Base-by-base conservation (phyloP, 192 early-diverging fungal genomes). In the Tieghemiomyces parasiticus region DNA sequence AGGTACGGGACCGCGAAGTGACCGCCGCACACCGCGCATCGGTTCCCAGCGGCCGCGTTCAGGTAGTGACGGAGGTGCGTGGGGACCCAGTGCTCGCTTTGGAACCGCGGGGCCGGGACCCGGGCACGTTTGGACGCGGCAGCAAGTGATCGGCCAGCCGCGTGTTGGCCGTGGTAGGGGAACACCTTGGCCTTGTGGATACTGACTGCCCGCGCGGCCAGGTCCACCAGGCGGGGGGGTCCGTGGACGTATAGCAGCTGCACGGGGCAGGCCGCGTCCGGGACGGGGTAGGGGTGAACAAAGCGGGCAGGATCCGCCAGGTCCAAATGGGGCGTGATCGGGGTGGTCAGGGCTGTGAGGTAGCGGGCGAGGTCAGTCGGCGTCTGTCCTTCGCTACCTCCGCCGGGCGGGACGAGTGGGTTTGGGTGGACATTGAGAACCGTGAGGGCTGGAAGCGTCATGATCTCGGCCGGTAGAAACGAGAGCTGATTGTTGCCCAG, bases 381-480 rank as follows among this genome's bases (percentile, higher is more conserved):
- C n/a, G n/a, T n/a, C n/a, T n/a, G n/a, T n/a, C n/a, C n/a, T n/a
- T n/a, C n/a, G n/a, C n/a, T n/a, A n/a, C n/a, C n/a, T n/a, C n/a
- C n/a, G n/a, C 66, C 62, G 13, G 63, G 58, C 0, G 49, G 28
- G 16, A 60, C n/a, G 47, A 69, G 69, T 14, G 70, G 70, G 48
- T 75, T 75, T 4, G 70, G 67, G 33, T 67, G 64, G 28, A 65
- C 63, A 2, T 65, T 63, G 3, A 75, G 62, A 4, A 60, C 67
- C 47, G 67, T 58, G 53, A 75, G 67, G 0, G 46, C 34, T 19
- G 52, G 38, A 38, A 75, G 47, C 13, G 48, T 35, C 14, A 63
- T 55, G 3, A 75, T 30, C 65, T 75, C 74, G 2, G 61, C 31
- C 32, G 74, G 74, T 62, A 75, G 55, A 26, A 59, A 28, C 29